A percentile compares a stretch with the other conserved stretches of the same genome.
Conservation (phyloP, 345 rosid species). For the Draba incana region DNA sequence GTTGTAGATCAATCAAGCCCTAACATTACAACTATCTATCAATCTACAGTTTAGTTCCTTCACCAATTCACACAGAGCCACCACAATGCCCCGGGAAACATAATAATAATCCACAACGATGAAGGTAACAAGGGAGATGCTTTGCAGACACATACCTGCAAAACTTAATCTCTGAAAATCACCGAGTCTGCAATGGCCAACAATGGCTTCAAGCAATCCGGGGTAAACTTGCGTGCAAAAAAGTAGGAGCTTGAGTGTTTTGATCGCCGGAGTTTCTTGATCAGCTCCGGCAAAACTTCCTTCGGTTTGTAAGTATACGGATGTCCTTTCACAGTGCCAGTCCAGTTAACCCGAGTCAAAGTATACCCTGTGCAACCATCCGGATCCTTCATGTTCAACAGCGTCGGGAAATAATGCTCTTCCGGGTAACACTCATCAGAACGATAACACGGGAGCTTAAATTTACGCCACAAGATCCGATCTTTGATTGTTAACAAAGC, state of each 20-base stretch:
- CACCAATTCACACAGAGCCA: slow-evolving; percentile 17
- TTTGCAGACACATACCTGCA: slow-evolving; percentile 48
- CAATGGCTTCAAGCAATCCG: slow-evolving; percentile 80
- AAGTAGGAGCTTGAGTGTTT: slow-evolving; percentile 74
- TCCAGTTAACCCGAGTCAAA: slow-evolving; percentile 87
- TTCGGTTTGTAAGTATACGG: slow-evolving; percentile 66
- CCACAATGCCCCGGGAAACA: slow-evolving; percentile 2
- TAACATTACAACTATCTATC: slow-evolving; percentile 10
- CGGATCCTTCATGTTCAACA: slow-evolving; percentile 82
- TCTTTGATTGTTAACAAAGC: slow-evolving; percentile 71
- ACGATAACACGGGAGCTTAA: slow-evolving; percentile 72
- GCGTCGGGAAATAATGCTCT: slow-evolving; percentile 95
- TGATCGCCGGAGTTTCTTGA: slow-evolving; percentile 60
- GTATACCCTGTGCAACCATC: slow-evolving; percentile 69
- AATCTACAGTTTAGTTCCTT: neutral
- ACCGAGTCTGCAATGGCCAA: slow-evolving; percentile 71
- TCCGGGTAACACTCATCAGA: slow-evolving; percentile 88
- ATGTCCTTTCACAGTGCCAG: slow-evolving; percentile 81
- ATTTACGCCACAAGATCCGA: slow-evolving; percentile 77
- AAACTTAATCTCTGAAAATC: slow-evolving; percentile 76
- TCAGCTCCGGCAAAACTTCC: slow-evolving; percentile 65
- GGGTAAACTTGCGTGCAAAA: slow-evolving; percentile 90
- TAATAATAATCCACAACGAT: neutral
- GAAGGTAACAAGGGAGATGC: slow-evolving; percentile 4
- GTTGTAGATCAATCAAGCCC: slow-evolving; percentile 7